Base-by-base conservation (phyloP, 129 eudicot species). In the Gnaphalium uliginosum region DNA sequence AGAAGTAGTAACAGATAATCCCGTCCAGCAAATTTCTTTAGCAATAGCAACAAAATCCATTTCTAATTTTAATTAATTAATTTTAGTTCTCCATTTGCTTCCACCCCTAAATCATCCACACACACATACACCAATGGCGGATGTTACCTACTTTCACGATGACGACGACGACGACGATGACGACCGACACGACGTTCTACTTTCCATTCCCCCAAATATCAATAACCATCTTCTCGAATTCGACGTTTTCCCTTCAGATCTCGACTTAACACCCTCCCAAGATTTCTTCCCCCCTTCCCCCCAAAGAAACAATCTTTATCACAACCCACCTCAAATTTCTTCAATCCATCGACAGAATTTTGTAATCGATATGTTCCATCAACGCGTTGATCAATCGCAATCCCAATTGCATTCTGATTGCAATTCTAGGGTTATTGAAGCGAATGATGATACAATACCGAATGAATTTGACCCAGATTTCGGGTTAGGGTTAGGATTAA, bases 371-470 rank as follows among this genome's bases (percentile, higher is more conserved):
- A 63, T 84, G 77, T 74, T 86, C 32, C 78, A 78, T 64, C 87
- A 86, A 24, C 83, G 85, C 26, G 86, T 85, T 43, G 89, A 85
- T 22, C 88, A 77, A 41, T 84, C 91, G 1, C 64, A 76, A 25
- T 21, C 61, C 0, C 46, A 39, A 39, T 35, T 39, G 29, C 65
- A 62, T 19, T 29, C 43, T 74, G 39, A 82, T 19, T 68, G 37
- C 5, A 7, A 6, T 68, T 80, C 76, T 24, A 84, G 81, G 24
- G 58, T 69, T 26, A 59, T 75, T 46, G 88, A 80, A 21, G 51
- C 18, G 17, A 43, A 43, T 13, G 51, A 43, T 43, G 51, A 43
- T 43, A 43, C 51, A 43, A 43, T 14, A 3, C 33, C 61, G 64
- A 68, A 67, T 68, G 64, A 66, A 68, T 86, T 82, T 21, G 87